Evolutionary conservation across 1,139 yeast species (phyloP), one percentile per base, ranked within the genome.

Genomic region (Petasospora fabianii): DNA sequence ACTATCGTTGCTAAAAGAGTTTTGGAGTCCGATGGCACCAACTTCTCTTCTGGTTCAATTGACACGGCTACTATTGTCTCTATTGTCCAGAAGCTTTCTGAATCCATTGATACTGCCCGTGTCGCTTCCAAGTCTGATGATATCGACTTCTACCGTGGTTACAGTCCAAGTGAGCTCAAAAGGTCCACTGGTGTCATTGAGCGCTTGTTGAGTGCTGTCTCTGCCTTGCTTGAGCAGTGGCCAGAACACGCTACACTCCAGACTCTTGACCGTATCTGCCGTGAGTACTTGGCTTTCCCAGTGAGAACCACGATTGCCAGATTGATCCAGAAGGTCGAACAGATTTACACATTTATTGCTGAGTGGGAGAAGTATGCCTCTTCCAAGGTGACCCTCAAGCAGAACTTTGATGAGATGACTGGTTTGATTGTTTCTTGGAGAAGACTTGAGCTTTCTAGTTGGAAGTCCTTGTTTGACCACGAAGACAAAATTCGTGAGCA

Each of bases 331-430:
- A 88, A 88, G 61, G 65, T 88, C 32, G 98, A 94, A 60, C 96
- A 86, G 56, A 76, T 90, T 24, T 85, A 85, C 55, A 83, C 87
- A 0, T 78, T 76, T 54, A 69, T 90, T 47, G 73, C 83, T 18
- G 97, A 92, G 59, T 94, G 98, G 97, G 94, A 92, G 58, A 84
- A 85, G 50, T 88, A 85, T 61, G 96, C 98, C 0, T 80, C 90
- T 28, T 70, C 78, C 4, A 82, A 84, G 37, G 92, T 84, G 1
- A 75, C 95, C 2, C 64, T 92, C 43, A 67, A 67, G 28, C 54
- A 54, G 0, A 73, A 75, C 38, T 74, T 80, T 47, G 80, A 76
- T 33, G 71, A 73, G 15, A 61, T 87, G 32, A 79, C 95, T 0
- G 55, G 63, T 1, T 65, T 88, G 42, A 85, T 94, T 51, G 90